A percentile compares a stretch with the other conserved stretches of the same genome.
Evolutionary conservation across 768 basidiomycete species (phyloP).

Genomic region (Macrocybe gigantea): DNA sequence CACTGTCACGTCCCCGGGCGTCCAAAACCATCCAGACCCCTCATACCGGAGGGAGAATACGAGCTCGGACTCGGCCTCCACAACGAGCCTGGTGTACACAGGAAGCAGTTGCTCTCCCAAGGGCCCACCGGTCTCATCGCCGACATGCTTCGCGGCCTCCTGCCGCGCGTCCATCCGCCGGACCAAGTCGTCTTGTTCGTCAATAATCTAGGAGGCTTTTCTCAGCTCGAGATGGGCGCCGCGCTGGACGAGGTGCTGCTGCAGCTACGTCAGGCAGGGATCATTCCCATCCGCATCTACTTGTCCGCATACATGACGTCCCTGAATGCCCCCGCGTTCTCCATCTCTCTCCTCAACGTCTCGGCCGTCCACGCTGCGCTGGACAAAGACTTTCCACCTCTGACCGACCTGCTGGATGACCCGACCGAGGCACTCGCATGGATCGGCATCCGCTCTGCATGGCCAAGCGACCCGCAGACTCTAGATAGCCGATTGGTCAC

Average conservation of each 20-base stretch:
- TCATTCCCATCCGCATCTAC: constrained; percentile 37
- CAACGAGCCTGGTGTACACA: constrained; percentile 43
- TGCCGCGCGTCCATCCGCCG: constrained; percentile 25
- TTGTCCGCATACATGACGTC: constrained; percentile 51
- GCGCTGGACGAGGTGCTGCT: constrained; percentile 35
- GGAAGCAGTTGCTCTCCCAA: constrained; percentile 26
- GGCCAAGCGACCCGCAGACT: constrained; percentile 9
- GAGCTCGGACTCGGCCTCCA: constrained; percentile 54
- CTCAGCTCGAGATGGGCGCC: constrained; percentile 47
- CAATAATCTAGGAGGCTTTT: constrained; percentile 52
- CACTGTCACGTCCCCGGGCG: constrained; percentile 57
- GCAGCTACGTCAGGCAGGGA: constrained; percentile 32
- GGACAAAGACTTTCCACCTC: not conserved
- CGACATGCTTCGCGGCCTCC: constrained; percentile 28
- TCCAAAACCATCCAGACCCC: not conserved
- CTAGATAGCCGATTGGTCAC: not conserved
- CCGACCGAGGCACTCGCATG: constrained; percentile 37
- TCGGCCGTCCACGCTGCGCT: constrained; percentile 20
- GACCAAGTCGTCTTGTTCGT: constrained; percentile 47
- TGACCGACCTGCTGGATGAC: constrained; percentile 28
- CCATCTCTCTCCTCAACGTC: constrained; percentile 44
- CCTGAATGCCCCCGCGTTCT: constrained; percentile 56
- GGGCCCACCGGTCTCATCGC: constrained; percentile 19
- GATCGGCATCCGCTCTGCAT: constrained; percentile 26
- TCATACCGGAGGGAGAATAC: constrained; percentile 19